phyloP scores from a whole-genome alignment of 225 moss, liverwort and hornwort genomes.

The Pseudoscleropodium purum region DNA sequence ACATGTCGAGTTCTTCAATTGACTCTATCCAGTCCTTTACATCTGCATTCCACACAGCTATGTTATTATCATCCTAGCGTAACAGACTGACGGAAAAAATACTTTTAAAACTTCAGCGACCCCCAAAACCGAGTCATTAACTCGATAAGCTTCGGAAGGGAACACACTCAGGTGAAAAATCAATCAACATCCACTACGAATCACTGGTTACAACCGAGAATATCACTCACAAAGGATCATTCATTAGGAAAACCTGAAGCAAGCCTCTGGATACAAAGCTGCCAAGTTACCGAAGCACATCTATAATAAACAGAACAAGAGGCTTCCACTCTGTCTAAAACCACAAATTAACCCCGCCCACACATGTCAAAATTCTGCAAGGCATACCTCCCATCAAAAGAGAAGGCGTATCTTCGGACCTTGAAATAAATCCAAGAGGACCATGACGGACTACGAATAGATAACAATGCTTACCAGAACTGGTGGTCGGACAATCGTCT shows the following conservation, averaged over 20 bases:
- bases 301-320: background rate
- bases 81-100: background rate
- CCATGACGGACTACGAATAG: background rate
- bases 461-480: background rate
- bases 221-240: background rate
- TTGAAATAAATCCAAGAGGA: background rate
- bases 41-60: background rate
- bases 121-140: background rate
- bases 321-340: background rate
- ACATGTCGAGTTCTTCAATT: background rate
- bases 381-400: background rate
- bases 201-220: background rate
- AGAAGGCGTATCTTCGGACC: background rate
- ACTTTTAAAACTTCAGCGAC: background rate
- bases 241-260: background rate
- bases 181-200: background rate
- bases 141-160: background rate
- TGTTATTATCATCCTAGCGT: background rate
- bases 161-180: background rate
- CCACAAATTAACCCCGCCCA: background rate
- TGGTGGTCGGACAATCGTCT: background rate
- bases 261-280: background rate
- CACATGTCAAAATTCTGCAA: background rate
- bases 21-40: background rate
- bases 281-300: background rate